Evolutionary conservation across 441 rosid species (phyloP).

Genomic region (Populus hybrid): DNA sequence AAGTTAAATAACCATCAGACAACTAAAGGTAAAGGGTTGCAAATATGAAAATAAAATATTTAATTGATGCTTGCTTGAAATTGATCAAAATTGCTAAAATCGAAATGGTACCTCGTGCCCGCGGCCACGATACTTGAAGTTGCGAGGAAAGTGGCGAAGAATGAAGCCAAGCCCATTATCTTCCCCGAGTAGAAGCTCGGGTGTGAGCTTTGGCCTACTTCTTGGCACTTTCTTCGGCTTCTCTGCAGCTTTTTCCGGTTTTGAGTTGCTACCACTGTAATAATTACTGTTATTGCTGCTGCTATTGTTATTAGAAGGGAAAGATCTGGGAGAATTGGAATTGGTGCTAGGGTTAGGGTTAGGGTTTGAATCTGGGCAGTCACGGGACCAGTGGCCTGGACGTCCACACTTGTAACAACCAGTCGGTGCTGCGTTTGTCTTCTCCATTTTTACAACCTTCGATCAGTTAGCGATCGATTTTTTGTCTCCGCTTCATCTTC

Average conservation of each 20-base stretch:
- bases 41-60: neutral
- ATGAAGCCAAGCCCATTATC: slow-evolving; percentile 77
- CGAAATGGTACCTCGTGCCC: slow-evolving; percentile 61
- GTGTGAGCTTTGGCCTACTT: slow-evolving; percentile 79
- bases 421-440: slow-evolving; percentile 52
- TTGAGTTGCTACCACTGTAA: slow-evolving; percentile 6
- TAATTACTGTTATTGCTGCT: neutral
- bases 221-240: slow-evolving; percentile 61
- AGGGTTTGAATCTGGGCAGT: slow-evolving; percentile 50
- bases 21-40: neutral
- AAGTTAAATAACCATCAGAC: neutral
- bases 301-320: slow-evolving; percentile 5
- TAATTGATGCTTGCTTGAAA: neutral
- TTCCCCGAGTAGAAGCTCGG: slow-evolving; percentile 74
- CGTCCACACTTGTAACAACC: slow-evolving; percentile 98
- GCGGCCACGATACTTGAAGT: slow-evolving; percentile 73
- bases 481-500: neutral
- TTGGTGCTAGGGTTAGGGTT: slow-evolving; percentile 14
- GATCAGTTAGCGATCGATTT: neutral
- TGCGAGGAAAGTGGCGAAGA: slow-evolving; percentile 82
- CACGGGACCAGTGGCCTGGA: slow-evolving; percentile 99
- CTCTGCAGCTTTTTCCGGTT: slow-evolving; percentile 16
- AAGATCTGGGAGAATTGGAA: slow-evolving; percentile 11
- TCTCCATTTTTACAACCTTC: slow-evolving; percentile 30
- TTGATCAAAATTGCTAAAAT: neutral